These are phyloP conservation scores for Globisporangium acanthophoron DNA, from an alignment of 352 stramenopile species.

Conservation along the genomic window DNA sequence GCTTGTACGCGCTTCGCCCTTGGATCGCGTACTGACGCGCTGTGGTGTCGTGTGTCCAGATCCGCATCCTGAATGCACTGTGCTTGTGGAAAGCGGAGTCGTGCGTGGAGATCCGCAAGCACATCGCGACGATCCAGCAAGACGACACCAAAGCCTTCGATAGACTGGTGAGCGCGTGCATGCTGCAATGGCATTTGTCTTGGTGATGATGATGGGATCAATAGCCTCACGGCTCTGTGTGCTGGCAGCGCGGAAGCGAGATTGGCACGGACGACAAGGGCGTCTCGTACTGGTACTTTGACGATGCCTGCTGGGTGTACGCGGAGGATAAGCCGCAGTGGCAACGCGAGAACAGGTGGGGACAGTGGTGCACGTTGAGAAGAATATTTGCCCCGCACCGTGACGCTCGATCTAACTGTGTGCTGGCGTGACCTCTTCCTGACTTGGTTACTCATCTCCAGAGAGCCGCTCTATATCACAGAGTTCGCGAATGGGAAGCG, in stretches of 20 bases:
- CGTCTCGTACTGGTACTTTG: constrained; percentile 82
- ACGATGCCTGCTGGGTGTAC: constrained; percentile 83
- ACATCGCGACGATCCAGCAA: constrained; percentile 58
- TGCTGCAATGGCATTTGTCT: no score
- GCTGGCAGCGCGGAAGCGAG: constrained; percentile 42
- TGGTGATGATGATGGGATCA: background rate
- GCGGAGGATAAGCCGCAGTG: constrained; percentile 66
- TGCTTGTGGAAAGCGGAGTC: constrained; percentile 82
- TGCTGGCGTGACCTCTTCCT: background rate
- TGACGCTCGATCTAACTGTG: background rate
- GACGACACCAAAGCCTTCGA: constrained; percentile 49
- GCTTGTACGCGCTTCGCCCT: background rate
- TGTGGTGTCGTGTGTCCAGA: constrained; percentile 19
- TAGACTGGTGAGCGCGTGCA: constrained; percentile 40
- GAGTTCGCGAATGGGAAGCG: constrained; percentile 73
- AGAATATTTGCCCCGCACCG: background rate
- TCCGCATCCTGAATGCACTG: constrained; percentile 72
- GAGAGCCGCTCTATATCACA: constrained; percentile 43
- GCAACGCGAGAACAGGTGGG: constrained; percentile 31
- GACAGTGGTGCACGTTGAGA: background rate
- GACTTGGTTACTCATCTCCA: constrained; percentile 3
- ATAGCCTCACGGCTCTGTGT: constrained; percentile 1
- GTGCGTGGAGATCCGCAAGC: constrained; percentile 70
- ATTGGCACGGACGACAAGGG: constrained; percentile 75
- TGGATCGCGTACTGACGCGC: background rate